phyloP scores from a whole-genome alignment of 2,329 filamentous ascomycete species.

The Penicillium sp. region DNA sequence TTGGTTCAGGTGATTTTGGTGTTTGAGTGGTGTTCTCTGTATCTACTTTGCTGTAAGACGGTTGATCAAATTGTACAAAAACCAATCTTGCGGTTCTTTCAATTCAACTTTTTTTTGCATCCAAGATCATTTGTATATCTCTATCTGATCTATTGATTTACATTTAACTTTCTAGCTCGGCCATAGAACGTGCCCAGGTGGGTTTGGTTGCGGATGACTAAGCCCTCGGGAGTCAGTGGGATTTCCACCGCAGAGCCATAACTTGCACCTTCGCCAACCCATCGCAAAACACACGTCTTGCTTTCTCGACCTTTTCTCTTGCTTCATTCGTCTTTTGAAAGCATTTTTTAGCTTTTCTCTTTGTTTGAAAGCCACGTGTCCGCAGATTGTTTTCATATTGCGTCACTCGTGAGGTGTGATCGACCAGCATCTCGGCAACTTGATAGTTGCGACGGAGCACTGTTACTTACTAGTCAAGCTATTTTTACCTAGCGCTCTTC shows the following conservation, averaged over 20 bases:
- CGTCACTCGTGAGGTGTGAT: slow-evolving; percentile 13
- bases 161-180: slow-evolving; percentile 4
- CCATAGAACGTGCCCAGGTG: neutral
- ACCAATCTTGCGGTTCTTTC: slow-evolving; percentile 7
- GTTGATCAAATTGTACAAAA: slow-evolving; percentile 23
- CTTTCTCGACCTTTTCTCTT: slow-evolving; percentile 5
- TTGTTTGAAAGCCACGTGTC: slow-evolving; percentile 1
- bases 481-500: slow-evolving; percentile 27
- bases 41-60: slow-evolving; percentile 16
- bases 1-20: neutral
- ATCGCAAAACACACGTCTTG: slow-evolving; percentile 21
- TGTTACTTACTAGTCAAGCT: slow-evolving; percentile 7
- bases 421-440: slow-evolving; percentile 21
- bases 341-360: neutral
- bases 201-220: slow-evolving; percentile 30
- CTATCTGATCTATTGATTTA: neutral
- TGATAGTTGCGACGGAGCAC: slow-evolving; percentile 23
- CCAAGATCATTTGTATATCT: neutral
- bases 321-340: neutral
- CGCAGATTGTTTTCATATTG: neutral
- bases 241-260: slow-evolving; percentile 38
- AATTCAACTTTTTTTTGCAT: neutral
- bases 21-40: slow-evolving; percentile 18
- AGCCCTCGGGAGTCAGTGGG: slow-evolving; percentile 31
- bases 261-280: slow-evolving; percentile 40